Percentiles rank a stretch among this genome's conserved stretches.
Evolutionary conservation across 2,329 filamentous ascomycete genomes (phyloP).

Genomic region (Cercospora citrullina): DNA sequence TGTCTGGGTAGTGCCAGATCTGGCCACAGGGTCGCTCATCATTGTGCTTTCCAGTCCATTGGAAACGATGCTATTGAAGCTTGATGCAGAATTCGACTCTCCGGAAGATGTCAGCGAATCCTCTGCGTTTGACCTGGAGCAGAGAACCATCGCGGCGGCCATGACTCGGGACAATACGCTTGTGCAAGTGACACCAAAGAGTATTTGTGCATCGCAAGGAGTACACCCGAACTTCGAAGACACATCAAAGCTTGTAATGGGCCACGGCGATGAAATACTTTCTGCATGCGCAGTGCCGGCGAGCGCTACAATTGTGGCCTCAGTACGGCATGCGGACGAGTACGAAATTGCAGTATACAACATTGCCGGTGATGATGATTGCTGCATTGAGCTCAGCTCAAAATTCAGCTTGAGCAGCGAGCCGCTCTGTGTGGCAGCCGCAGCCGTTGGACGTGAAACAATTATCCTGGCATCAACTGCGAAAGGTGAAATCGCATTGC

Average conservation of each 20-base stretch:
- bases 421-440: conserved; percentile 25
- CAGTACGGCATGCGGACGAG: conserved; percentile 16
- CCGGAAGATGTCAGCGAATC: conserved; percentile 22
- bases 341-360: conserved; percentile 19
- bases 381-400: conserved; percentile 3
- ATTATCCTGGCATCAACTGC: conserved; percentile 20
- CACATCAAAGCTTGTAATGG: conserved; percentile 18
- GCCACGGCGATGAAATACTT: conserved; percentile 23
- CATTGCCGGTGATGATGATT: conserved; percentile 14
- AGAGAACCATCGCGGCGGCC: conserved; percentile 32
- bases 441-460: conserved; percentile 1
- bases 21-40: conserved; percentile 36
- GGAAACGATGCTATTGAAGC: conserved; percentile 28
- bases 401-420: conserved; percentile 6
- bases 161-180: conserved; percentile 26
- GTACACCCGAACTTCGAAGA: conserved; percentile 35
- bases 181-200: conserved; percentile 34
- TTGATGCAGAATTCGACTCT: conserved; percentile 23
- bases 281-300: conserved; percentile 30
- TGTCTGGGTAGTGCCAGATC: conserved; percentile 43
- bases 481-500: conserved; percentile 18
- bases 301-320: conserved; percentile 22
- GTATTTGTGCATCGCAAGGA: conserved; percentile 27
- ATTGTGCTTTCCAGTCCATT: conserved; percentile 42
- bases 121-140: conserved; percentile 29